Evolutionary conservation across 2,329 filamentous ascomycete species (phyloP), one percentile per base, ranked within the genome.

Genomic region (Metarhizium rileyi): DNA sequence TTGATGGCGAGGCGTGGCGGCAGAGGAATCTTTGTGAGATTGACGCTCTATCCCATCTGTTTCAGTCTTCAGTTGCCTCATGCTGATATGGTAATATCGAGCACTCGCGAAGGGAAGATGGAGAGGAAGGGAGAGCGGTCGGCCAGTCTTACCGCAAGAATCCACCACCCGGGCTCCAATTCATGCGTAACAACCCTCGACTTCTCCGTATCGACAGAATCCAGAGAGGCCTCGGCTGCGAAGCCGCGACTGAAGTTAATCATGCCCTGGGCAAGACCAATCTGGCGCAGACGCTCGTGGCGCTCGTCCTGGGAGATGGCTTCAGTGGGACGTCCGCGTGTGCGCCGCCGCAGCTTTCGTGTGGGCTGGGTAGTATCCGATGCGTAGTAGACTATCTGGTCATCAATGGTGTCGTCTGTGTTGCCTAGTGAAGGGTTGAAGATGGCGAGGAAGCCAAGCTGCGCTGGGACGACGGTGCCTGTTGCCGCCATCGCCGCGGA

Each of bases 241-340:
- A 98, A 98, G 59, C 83, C 90, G 63, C 83, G 85, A 60, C 87
- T 87, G 70, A 98, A 98, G 64, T 84, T 87, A 52, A 95, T 85
- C 85, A 97, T 95, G 63, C 90, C 93, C 71, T 98, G 93, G 38
- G 93, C 93, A 55, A 98, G 80, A 35, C 93, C 93, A 63, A 98
- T 90, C 73, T 96, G 90, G 56, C 93, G 81, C 60, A 97, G 73
- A 59, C 84, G 85, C 70, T 95, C 87, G 67, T 97, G 93, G 62
- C 83, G 81, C 61, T 90, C 82, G 56, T 87, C 81, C 45, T 78
- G 69, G 2, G 74, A 74, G 26, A 76, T 55, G 47, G 64, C 63
- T 28, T 72, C 70, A 12, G 67, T 71, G 1, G 71, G 70, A 18
- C 67, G 66, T 26, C 66, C 64, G 27, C 66, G 66, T 7, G 69